These are phyloP conservation scores for Westerdykella sp. DNA, from an alignment of 2,329 filamentous ascomycete genomes.

Conservation along the genomic window DNA sequence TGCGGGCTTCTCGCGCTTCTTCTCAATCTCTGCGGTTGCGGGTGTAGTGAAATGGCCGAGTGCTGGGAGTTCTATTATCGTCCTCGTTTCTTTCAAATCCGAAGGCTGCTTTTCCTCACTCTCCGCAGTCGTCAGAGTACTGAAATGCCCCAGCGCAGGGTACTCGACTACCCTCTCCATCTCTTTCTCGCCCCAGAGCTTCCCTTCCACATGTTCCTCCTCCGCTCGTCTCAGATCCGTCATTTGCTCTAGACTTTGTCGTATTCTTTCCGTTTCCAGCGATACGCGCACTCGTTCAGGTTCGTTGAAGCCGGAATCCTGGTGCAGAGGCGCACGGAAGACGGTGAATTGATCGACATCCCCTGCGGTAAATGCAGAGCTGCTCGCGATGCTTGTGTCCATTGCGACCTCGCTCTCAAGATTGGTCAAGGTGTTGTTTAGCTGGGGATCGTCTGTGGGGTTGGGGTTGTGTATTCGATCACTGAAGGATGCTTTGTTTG, in stretches of 20 bases:
- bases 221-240: conserved; percentile 9
- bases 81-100: too few relatives aligned
- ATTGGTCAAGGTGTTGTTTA: conserved; percentile 21
- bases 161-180: conserved; percentile 8
- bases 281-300: conserved; percentile 12
- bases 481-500: conserved; percentile 28
- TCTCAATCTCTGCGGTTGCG: not conserved
- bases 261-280: conserved; percentile 21
- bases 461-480: conserved; percentile 29
- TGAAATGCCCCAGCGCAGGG: too few relatives aligned
- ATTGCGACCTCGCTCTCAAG: conserved; percentile 29
- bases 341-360: not conserved
- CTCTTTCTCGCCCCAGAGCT: conserved; percentile 23
- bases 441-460: conserved; percentile 10
- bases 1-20: not conserved
- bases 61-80: too few relatives aligned
- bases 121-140: too few relatives aligned
- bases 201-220: conserved; percentile 18
- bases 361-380: not conserved
- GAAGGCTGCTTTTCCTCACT: too few relatives aligned
- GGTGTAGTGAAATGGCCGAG: too few relatives aligned
- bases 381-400: conserved; percentile 7
- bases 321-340: conserved; percentile 27
- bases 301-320: conserved; percentile 33
- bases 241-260: conserved; percentile 20